Percentiles rank a stretch among this genome's conserved stretches.
These are phyloP conservation scores for Fennellomyces sp. DNA, from an alignment of 371 early-diverging fungal species.

Conservation along the genomic window DNA sequence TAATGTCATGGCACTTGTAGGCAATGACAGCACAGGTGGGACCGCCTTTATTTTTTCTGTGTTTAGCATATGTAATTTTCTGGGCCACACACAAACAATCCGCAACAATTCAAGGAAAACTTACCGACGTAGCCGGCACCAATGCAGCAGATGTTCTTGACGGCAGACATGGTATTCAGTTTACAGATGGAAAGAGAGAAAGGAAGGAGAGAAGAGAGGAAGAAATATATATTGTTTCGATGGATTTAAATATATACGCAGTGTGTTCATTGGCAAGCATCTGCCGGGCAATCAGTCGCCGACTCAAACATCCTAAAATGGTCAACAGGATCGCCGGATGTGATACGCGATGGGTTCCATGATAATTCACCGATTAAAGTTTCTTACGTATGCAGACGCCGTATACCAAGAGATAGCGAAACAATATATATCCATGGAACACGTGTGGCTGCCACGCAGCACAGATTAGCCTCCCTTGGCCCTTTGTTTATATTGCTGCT, in stretches of 20 bases:
- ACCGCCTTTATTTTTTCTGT: conserved; percentile 67
- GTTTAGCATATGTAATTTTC: background rate
- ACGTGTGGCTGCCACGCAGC: too few relatives aligned
- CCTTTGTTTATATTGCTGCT: too few relatives aligned
- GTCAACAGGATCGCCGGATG: conserved; percentile 10
- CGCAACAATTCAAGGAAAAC: conserved; percentile 12
- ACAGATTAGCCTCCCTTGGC: too few relatives aligned
- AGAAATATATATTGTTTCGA: background rate
- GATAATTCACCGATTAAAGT: background rate
- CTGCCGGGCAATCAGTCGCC: conserved; percentile 10
- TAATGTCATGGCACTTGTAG: conserved; percentile 85
- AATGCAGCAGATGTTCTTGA: conserved; percentile 81
- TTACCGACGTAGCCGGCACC: conserved; percentile 96
- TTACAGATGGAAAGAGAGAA: background rate
- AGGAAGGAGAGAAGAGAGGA: conserved; percentile 11
- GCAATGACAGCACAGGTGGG: conserved; percentile 95
- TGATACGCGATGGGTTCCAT: background rate
- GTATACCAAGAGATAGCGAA: too few relatives aligned
- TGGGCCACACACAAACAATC: background rate
- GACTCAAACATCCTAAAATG: conserved; percentile 14
- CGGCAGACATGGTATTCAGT: conserved; percentile 31
- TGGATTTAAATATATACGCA: background rate
- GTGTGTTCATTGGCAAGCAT: conserved; percentile 4
- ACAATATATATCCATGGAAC: too few relatives aligned
- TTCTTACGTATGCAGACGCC: too few relatives aligned